A percentile compares a stretch with the other conserved stretches of the same genome.
These are phyloP conservation scores for Plasmodium sp. DNA, from an alignment of 169 alveolate species.

Conservation along the genomic window DNA sequence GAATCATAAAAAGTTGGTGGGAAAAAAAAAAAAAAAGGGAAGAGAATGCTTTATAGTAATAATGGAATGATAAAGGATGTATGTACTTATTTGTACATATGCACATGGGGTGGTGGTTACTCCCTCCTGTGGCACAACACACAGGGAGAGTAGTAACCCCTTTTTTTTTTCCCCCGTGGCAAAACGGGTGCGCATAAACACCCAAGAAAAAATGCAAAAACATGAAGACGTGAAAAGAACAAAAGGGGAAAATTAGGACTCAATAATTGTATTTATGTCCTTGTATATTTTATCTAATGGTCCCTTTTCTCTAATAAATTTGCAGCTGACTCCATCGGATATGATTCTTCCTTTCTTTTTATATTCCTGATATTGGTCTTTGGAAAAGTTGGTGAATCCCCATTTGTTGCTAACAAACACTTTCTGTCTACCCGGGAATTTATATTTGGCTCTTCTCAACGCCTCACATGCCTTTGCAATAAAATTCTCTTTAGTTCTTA, in stretches of 20 bases:
- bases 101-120: background rate
- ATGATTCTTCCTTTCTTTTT: slow-evolving; percentile 95
- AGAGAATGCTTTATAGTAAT: background rate
- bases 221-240: background rate
- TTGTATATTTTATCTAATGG: slow-evolving; percentile 82
- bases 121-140: background rate
- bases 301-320: slow-evolving; percentile 88
- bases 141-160: background rate
- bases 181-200: background rate
- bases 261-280: slow-evolving; percentile 41
- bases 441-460: slow-evolving; percentile 97
- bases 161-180: background rate
- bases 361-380: slow-evolving; percentile 94
- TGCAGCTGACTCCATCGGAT: slow-evolving; percentile 92
- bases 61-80: background rate
- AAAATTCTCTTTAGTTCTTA: slow-evolving; percentile 93
- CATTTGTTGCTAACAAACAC: slow-evolving; percentile 97
- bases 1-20: background rate
- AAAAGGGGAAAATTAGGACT: slow-evolving; percentile 12
- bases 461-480: slow-evolving; percentile 95
- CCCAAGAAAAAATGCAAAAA: background rate
- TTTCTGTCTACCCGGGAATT: slow-evolving; percentile 99
- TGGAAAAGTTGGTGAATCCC: slow-evolving; percentile 98
- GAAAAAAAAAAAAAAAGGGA: background rate
- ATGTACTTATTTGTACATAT: background rate